Evolutionary conservation across 169 alveolate genomes (phyloP).

Genomic region (Babesia bovis): DNA sequence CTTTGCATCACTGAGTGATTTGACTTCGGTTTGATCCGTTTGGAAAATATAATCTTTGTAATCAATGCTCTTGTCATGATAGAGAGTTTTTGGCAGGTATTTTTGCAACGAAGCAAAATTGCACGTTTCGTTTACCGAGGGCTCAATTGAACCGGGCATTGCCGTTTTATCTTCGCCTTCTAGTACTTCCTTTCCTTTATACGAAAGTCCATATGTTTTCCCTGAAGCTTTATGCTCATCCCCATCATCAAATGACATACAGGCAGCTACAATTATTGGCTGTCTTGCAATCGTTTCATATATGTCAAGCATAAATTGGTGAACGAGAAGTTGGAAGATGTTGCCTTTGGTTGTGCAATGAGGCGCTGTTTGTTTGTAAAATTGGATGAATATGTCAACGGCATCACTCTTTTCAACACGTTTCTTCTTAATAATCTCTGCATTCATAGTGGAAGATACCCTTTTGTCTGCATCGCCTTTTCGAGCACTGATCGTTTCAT

Average conservation of each 20-base stretch:
- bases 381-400: conserved; percentile 9
- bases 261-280: conserved; percentile 13
- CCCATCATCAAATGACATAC: conserved; percentile 12
- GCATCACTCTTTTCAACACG: neutral
- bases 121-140: conserved; percentile 4
- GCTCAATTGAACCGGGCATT: neutral
- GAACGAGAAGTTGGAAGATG: neutral
- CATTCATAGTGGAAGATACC: neutral
- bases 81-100: conserved; percentile 20
- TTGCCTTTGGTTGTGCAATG: neutral
- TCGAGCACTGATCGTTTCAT: neutral
- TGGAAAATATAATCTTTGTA: too few species aligned
- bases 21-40: too few species aligned
- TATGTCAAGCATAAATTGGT: neutral
- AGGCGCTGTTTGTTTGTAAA: neutral
- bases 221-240: neutral
- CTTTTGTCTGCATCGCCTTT: neutral
- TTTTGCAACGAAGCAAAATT: conserved; percentile 8
- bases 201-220: neutral
- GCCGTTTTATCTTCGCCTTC: neutral
- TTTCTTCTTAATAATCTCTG: neutral
- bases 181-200: neutral
- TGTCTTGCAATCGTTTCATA: conserved; percentile 3
- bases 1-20: too few species aligned
- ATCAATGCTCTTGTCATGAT: neutral